Percentiles rank a stretch among this genome's conserved stretches.
phyloP scores from a whole-genome alignment of 1,139 yeast genomes.

The Zygosaccharomyces sapae region DNA sequence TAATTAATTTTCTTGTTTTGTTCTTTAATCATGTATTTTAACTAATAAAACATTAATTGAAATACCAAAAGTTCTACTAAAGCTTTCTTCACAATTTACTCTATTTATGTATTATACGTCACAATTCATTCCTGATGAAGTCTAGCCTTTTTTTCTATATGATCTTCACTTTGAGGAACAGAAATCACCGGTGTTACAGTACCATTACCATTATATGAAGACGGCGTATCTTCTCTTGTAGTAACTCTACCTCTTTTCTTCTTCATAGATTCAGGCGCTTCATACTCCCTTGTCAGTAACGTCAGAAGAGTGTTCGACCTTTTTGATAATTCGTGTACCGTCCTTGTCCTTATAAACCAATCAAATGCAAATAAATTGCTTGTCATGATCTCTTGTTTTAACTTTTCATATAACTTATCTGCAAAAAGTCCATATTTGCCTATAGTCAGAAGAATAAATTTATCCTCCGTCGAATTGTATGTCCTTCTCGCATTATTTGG shows the following conservation, averaged over 20 bases:
- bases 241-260: slow-evolving; percentile 23
- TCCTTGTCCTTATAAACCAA: slow-evolving; percentile 83
- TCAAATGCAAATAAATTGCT: slow-evolving; percentile 81
- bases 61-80: background rate
- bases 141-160: slow-evolving; percentile 12
- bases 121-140: slow-evolving; percentile 7
- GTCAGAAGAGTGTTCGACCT: slow-evolving; percentile 75
- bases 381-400: slow-evolving; percentile 68
- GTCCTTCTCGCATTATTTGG: slow-evolving; percentile 88
- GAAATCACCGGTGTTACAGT: slow-evolving; percentile 5
- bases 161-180: slow-evolving; percentile 6
- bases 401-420: slow-evolving; percentile 65
- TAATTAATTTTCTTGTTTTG: background rate
- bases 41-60: background rate
- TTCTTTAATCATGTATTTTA: background rate
- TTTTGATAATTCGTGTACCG: slow-evolving; percentile 78
- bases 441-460: slow-evolving; percentile 70
- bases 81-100: background rate
- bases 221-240: slow-evolving; percentile 16
- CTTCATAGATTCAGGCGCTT: slow-evolving; percentile 49
- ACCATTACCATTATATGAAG: slow-evolving; percentile 8
- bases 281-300: slow-evolving; percentile 76
- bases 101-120: background rate
- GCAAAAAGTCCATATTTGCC: slow-evolving; percentile 72
- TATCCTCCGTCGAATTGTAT: slow-evolving; percentile 81